Evolutionary conservation across 441 rosid species (phyloP).

Genomic region (Corymbia citriodora): DNA sequence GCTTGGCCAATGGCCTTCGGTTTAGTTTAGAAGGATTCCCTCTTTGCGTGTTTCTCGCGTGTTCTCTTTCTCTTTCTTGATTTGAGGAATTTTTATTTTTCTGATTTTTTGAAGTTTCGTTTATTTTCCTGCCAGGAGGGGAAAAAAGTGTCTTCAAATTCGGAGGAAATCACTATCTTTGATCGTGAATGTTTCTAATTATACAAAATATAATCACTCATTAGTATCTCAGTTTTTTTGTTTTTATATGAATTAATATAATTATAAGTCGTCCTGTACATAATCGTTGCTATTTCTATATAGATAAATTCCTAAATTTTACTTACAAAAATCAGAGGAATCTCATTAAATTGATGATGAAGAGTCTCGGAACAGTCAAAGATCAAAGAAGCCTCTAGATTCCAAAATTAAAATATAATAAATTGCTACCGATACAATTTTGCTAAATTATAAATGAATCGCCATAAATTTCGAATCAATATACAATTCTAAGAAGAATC

Average conservation of each 20-base stretch:
- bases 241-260: not conserved
- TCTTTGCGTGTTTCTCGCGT: not conserved
- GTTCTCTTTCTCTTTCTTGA: not conserved
- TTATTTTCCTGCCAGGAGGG: not conserved
- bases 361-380: not conserved
- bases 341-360: not conserved
- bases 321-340: fast-evolving
- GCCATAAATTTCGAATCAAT: not conserved
- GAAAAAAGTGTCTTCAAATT: too few species aligned
- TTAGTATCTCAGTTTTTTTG: not conserved
- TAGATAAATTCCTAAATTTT: fast-evolving
- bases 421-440: not conserved
- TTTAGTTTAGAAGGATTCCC: not conserved
- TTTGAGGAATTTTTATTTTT: not conserved
- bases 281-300: fast-evolving
- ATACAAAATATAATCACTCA: too few species aligned
- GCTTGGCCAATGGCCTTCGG: not conserved
- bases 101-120: not conserved
- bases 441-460: not conserved
- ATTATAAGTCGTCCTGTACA: fast-evolving
- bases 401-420: not conserved
- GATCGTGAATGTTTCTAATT: not conserved
- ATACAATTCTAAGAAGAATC: not conserved
- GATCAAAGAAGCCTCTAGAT: not conserved
- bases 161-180: not conserved